These are phyloP conservation scores for Syzygium jambos DNA, from an alignment of 345 rosid genomes.

Conservation along the genomic window DNA sequence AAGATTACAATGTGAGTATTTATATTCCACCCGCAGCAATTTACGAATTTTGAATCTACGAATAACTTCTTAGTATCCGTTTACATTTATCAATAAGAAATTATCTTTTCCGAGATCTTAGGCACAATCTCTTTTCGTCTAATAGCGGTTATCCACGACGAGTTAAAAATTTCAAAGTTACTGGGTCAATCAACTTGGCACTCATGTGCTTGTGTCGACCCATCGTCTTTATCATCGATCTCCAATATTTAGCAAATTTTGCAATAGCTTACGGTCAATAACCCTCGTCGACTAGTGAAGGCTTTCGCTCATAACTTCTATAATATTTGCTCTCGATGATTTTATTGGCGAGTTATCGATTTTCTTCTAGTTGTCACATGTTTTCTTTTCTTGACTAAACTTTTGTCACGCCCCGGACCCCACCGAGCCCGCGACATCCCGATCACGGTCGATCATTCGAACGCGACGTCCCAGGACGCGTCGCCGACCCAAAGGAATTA, in stretches of 20 bases:
- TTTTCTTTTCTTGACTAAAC: not conserved
- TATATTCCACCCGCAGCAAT: not conserved
- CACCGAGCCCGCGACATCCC: too few relatives aligned
- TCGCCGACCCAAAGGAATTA: too few relatives aligned
- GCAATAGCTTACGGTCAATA: not conserved
- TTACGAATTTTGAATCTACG: not conserved
- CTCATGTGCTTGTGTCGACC: not conserved
- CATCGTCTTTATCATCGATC: too few relatives aligned
- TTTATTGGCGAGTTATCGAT: not conserved
- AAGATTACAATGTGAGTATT: not conserved
- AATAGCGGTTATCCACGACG: not conserved
- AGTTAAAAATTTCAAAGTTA: not conserved
- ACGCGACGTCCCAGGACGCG: too few relatives aligned
- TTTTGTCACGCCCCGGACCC: too few relatives aligned
- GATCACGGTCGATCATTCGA: too few relatives aligned
- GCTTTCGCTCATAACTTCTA: not conserved
- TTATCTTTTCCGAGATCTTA: not conserved
- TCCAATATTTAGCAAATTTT: not conserved
- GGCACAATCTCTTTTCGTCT: not conserved
- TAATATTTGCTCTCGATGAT: not conserved
- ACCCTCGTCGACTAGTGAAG: not conserved
- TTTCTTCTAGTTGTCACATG: not conserved
- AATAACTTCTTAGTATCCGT: not conserved
- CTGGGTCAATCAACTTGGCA: not conserved
- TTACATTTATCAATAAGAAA: not conserved